Evolutionary conservation across 2,329 filamentous ascomycete genomes (phyloP), one percentile per base, ranked within the genome.

Genomic region (Colletotrichum sp.): DNA sequence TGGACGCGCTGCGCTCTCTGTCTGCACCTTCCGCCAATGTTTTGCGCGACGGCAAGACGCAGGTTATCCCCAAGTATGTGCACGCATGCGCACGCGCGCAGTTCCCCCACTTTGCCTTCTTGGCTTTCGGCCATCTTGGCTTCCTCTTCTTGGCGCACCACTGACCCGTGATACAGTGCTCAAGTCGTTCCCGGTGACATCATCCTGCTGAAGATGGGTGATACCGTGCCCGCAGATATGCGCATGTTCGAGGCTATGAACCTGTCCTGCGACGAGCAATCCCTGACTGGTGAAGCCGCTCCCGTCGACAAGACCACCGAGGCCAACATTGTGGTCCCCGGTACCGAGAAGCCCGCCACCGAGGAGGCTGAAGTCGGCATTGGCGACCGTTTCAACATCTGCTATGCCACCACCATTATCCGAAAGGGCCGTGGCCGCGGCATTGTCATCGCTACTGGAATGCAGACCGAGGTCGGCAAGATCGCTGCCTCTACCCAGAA

Each of bases 221-320:
- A 95, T 83, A 94, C 93, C 6, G 90, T 95, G 55, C 94, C 94
- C 12, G 94, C 94, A 49, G 94, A 96, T 81, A 83, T 95, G 55
- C 92, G 93, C 71, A 84, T 93, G 25, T 89, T 94, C 79, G 93
- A 95, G 80, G 91, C 90, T 75, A 94, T 96, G 90, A 96, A 97
- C 82, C 89, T 96, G 62, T 92, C 92, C 77, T 95, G 94, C 81
- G 95, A 98, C 79, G 94, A 96, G 84, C 93, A 93, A 62, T 92
- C 94, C 66, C 89, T 96, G 61, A 96, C 94, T 8, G 94, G 94
- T 80, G 94, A 96, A 84, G 94, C 94, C 6, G 87, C 94, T 19
- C 93, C 94, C 8, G 93, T 94, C 30, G 91, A 92, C 82, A 94
- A 96, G 86, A 88, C 90, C 59, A 86, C 89, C 27, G 88, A 90